Evolutionary conservation across 1,139 yeast species (phyloP), one percentile per base, ranked within the genome.

Genomic region (Saccharomycopsis hybrid): DNA sequence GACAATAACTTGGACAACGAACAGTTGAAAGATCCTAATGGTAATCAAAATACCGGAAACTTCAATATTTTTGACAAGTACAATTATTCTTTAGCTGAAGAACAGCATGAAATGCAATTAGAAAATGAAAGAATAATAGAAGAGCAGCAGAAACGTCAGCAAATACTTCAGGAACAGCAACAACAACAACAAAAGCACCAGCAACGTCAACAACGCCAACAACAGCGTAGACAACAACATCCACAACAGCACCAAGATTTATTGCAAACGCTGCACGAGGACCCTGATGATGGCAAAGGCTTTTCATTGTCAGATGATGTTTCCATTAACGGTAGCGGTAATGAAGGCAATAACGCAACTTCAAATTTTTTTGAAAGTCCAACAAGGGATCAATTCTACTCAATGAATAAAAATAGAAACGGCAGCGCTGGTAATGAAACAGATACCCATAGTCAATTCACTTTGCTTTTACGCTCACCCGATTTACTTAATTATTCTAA

Each of bases 31-130:
- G 44, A 28, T 27, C 28, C 7, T 18, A 25, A 40, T 33, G 42
- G 37, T 2, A 13, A 7, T 28, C 41, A 47, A 18, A 48, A 43
- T 24, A 33, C 41, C 5, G 52, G 52, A 1, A 31, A 41, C 11
- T 51, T 50, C 36, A 35, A 29, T 11, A 47, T 50, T 9, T 44
- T 50, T 35, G 55, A 52, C 18, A 50, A 50, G 45, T 50, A 47
- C 38, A 43, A 47, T 33, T 50, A 50, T 24, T 7, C 41, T 13
- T 13, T 28, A 3, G 50, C 51, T 4, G 51, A 52, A 41, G 45
- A 49, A 32, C 48, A 49, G 40, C 32, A 47, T 31, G 51, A 48
- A 18, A 3, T 28, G 5, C 38, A 43, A 33, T 27, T 38, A 32
- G 38, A 46, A 13, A 32, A 38, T 31, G 43, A 42, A 43, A 11